These are phyloP conservation scores for Microbotryum scabiosae DNA, from an alignment of 1,284 basidiomycete species.

Conservation along the genomic window DNA sequence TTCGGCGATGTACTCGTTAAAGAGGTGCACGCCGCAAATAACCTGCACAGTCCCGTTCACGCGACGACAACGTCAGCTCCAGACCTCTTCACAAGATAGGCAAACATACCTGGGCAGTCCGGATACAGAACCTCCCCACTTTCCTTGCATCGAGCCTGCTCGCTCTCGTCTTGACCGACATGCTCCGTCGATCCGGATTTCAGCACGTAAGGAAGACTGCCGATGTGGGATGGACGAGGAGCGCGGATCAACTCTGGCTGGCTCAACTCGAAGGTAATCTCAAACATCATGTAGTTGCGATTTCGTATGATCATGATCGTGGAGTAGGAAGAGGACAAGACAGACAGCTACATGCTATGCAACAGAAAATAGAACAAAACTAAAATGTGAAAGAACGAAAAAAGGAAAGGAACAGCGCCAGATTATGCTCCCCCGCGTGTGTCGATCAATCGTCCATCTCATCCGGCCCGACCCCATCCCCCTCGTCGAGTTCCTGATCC, in stretches of 20 bases:
- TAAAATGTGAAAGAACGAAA: not conserved
- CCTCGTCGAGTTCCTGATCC: slow-evolving; percentile 20
- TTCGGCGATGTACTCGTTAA: slow-evolving; percentile 32
- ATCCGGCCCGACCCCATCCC: slow-evolving; percentile 39
- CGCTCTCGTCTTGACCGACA: no score
- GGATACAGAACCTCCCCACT: no score
- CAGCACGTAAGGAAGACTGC: not conserved
- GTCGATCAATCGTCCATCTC: slow-evolving; percentile 42
- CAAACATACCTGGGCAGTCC: no score
- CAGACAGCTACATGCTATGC: not conserved
- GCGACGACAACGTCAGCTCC: no score
- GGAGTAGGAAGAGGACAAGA: not conserved
- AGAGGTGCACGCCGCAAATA: slow-evolving; percentile 28
- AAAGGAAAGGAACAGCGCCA: not conserved
- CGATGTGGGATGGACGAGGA: not conserved
- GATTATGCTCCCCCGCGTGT: not conserved
- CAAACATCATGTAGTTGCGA: not conserved
- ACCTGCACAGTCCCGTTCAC: slow-evolving; percentile 6
- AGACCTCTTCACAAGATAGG: no score
- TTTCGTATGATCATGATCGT: not conserved
- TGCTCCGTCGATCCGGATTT: no score
- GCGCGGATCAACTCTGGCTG: not conserved
- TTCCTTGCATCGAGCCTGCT: no score
- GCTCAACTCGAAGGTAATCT: not conserved
- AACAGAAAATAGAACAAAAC: not conserved